A percentile compares a stretch with the other conserved stretches of the same genome.
Conservation (phyloP, 108 stramenopile genomes). For the Mediolabrus comicus region DNA sequence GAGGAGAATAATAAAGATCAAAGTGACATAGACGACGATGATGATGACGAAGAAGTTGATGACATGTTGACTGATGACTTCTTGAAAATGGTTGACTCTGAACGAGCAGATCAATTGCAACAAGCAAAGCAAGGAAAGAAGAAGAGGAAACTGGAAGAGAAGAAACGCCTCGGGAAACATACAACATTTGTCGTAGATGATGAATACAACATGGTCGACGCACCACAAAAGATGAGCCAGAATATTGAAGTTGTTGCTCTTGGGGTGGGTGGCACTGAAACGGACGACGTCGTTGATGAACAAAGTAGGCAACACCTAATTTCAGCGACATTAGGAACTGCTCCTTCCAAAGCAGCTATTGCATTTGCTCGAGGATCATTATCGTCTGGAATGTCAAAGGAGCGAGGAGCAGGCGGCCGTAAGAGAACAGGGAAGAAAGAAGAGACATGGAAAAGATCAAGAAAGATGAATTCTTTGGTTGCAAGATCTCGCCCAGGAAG, state of each 20-base stretch:
- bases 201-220: conserved; percentile 10
- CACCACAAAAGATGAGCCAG: conserved; percentile 9
- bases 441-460: conserved; percentile 32
- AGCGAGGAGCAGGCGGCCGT: conserved; percentile 16
- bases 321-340: conserved; percentile 29
- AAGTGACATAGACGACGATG: conserved; percentile 4
- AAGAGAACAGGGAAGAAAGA: conserved; percentile 33
- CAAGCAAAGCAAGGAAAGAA: conserved; percentile 21
- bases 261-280: neutral
- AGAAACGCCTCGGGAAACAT: conserved; percentile 28
- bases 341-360: conserved; percentile 22
- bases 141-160: conserved; percentile 20
- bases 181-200: conserved; percentile 38
- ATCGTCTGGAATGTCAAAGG: conserved; percentile 18
- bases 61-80: conserved; percentile 24
- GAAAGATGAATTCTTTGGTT: conserved; percentile 21
- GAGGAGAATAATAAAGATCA: neutral
- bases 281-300: neutral
- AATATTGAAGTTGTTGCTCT: conserved; percentile 40
- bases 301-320: conserved; percentile 15
- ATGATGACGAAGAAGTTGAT: conserved; percentile 19
- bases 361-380: conserved; percentile 30
- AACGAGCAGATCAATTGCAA: conserved; percentile 29
- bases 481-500: conserved; percentile 12
- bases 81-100: conserved; percentile 40